phyloP scores from a whole-genome alignment of 805 yeast genomes.

The Cyberlindnera maclurae region DNA sequence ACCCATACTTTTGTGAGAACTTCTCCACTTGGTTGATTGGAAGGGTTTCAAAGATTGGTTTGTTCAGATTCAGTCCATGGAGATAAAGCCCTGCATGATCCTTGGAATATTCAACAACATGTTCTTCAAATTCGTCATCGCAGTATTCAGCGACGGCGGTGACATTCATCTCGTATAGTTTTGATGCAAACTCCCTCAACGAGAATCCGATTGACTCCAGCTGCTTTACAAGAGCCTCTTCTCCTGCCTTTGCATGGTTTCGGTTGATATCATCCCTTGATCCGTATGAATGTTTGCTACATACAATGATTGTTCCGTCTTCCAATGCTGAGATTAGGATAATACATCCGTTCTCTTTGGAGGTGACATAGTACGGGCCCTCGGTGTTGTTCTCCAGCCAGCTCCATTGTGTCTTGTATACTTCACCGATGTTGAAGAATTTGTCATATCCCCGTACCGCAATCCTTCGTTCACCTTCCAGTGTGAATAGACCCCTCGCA shows the following conservation, averaged over 20 bases:
- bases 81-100: slow-evolving; percentile 76
- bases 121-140: slow-evolving; percentile 92
- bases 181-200: slow-evolving; percentile 45
- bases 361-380: slow-evolving; percentile 78
- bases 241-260: slow-evolving; percentile 76
- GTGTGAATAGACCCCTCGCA: slow-evolving; percentile 80
- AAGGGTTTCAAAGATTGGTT: slow-evolving; percentile 54
- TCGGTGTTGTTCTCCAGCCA: slow-evolving; percentile 37
- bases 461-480: slow-evolving; percentile 36
- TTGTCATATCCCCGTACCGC: slow-evolving; percentile 89
- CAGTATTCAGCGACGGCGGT: slow-evolving; percentile 94
- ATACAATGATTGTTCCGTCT: slow-evolving; percentile 74
- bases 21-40: slow-evolving; percentile 50
- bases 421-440: slow-evolving; percentile 79
- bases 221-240: slow-evolving; percentile 47
- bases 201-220: slow-evolving; percentile 35
- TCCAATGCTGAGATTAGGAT: slow-evolving; percentile 70
- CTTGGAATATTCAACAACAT: slow-evolving; percentile 65
- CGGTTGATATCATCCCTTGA: slow-evolving; percentile 41
- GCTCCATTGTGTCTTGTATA: slow-evolving; percentile 41
- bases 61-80: slow-evolving; percentile 80
- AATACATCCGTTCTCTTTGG: slow-evolving; percentile 93
- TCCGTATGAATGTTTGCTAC: slow-evolving; percentile 90
- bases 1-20: slow-evolving; percentile 67
- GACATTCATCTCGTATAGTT: slow-evolving; percentile 41